Conservation (phyloP, 768 basidiomycete species). For the Megacollybia marginata region DNA sequence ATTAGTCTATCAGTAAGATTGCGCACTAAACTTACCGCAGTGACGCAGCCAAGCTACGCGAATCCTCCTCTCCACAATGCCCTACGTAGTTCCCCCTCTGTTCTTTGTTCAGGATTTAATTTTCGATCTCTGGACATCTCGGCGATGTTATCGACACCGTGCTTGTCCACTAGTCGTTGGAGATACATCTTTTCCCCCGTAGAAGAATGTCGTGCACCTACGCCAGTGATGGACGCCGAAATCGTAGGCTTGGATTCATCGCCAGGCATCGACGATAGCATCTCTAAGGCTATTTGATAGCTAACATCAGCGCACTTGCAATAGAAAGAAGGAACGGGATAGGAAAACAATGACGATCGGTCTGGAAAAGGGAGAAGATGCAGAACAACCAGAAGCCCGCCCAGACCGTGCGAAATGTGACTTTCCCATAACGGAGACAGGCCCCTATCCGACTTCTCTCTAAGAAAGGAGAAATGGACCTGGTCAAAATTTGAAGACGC, state of each 20-base stretch:
- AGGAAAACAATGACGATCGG: constrained; percentile 7
- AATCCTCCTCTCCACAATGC: constrained; percentile 53
- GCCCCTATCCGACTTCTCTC: neutral
- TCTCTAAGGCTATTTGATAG: constrained; percentile 51
- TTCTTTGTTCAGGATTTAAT: constrained; percentile 80
- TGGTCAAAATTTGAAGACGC: too few relatives aligned
- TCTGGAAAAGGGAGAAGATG: neutral
- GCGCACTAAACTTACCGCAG: too few relatives aligned
- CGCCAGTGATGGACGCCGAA: constrained; percentile 29
- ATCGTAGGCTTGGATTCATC: constrained; percentile 19
- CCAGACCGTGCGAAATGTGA: constrained; percentile 17
- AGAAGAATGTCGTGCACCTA: constrained; percentile 57
- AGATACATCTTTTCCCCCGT: constrained; percentile 64
- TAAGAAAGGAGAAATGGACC: neutral
- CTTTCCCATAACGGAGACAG: neutral
- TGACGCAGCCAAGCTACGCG: constrained; percentile 4
- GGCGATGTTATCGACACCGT: constrained; percentile 59
- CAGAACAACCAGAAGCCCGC: constrained; percentile 11
- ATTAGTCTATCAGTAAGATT: too few relatives aligned
- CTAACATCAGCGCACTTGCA: constrained; percentile 16
- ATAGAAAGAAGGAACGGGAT: constrained; percentile 9
- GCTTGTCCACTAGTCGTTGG: constrained; percentile 51
- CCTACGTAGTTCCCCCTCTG: constrained; percentile 66
- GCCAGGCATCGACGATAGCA: constrained; percentile 36
- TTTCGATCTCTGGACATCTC: constrained; percentile 76